Evolutionary conservation across 331 rosid genomes (phyloP), one percentile per base, ranked within the genome.

Genomic region (Telfairia occidentalis): DNA sequence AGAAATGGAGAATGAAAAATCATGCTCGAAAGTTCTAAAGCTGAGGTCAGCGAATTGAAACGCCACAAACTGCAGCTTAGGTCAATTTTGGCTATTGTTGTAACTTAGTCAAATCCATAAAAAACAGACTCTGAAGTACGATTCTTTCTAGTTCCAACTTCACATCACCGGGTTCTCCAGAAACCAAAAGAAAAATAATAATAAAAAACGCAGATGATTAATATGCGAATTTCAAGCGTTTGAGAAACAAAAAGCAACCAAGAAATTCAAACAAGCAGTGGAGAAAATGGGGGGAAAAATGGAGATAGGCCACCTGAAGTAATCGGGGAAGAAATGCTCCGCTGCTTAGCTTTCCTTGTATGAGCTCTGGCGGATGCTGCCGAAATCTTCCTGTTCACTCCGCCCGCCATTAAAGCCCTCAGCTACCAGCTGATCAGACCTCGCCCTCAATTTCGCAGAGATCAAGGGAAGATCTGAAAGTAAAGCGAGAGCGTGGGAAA

Each of bases 341-440:
- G 83, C 74, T 81, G 83, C 74, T 81, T 85, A 11, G 91, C 70
- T 78, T 75, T 88, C 34, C 98, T 78, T 34, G 97, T 91, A 85
- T 89, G 96, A 81, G 92, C 79, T 65, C 95, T 77, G 5, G 97
- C 96, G 26, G 98, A 88, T 9, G 91, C 90, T 11, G 98, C 96
- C 2, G 92, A 88, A 48, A 89, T 84, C 78, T 83, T 93, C 78
- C 97, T 74, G 87, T 63, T 87, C 40, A 73, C 70, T 35, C 86
- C 86, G n/a, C 80, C 78, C 64, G 92, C 90, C 97, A 91, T 93
- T 70, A 64, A 19, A 24, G 18, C 4, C 45, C 26, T 21, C 71
- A 3, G 3, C 58, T 57, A n/a, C 74, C 10, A 5, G 7, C 64
- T 24, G 43, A 65, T 12, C 32, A 61, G 77, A 71, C 50, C 65